Evolutionary conservation across 768 basidiomycete genomes (phyloP).

Genomic region (Omphalotus guepiniiformis): DNA sequence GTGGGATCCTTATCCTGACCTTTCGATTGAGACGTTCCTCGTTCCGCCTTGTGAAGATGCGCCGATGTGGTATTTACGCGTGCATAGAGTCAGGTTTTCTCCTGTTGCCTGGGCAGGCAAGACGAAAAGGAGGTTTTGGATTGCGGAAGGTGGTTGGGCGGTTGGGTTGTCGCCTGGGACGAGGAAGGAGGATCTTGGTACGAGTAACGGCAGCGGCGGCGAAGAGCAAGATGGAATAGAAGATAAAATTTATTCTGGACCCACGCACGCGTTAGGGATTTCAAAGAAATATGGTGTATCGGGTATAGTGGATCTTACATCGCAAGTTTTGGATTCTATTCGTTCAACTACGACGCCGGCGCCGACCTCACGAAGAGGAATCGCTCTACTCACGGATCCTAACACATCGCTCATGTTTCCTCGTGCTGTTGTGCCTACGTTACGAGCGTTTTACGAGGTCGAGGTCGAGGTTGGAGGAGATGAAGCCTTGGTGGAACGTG

Average conservation of each 20-base stretch:
- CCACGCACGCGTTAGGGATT: constrained; percentile 45
- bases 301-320: constrained; percentile 47
- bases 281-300: constrained; percentile 58
- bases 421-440: constrained; percentile 63
- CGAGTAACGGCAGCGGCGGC: no score
- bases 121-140: constrained; percentile 6
- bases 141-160: constrained; percentile 40
- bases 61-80: constrained; percentile 65
- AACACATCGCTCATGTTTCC: constrained; percentile 70
- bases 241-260: constrained; percentile 31
- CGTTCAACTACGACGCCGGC: no score
- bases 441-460: constrained; percentile 41
- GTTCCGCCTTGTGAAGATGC: constrained; percentile 54
- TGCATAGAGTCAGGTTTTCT: constrained; percentile 52
- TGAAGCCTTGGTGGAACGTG: no score
- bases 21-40: constrained; percentile 72
- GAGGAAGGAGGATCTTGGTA: constrained; percentile 42
- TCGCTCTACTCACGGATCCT: constrained; percentile 65
- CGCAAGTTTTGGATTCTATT: no score
- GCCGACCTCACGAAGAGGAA: constrained; percentile 21
- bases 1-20: constrained; percentile 75
- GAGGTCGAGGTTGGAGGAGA: no score
- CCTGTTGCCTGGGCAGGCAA: no score
- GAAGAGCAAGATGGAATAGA: constrained; percentile 2
- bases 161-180: constrained; percentile 46